phyloP scores from a whole-genome alignment of 2,329 filamentous ascomycete species.

The Stachybotrys elegans region DNA sequence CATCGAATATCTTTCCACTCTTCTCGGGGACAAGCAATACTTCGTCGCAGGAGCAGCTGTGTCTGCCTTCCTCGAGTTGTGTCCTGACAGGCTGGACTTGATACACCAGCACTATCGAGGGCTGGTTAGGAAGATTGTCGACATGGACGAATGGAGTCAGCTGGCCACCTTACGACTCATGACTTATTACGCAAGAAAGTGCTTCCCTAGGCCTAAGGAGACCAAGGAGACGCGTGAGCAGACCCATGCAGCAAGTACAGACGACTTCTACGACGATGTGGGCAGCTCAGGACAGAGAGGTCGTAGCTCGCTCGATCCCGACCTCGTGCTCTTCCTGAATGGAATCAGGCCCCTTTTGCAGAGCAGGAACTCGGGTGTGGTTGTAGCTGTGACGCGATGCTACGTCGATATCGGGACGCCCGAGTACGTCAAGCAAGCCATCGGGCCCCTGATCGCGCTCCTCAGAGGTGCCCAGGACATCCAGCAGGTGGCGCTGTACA shows the following conservation, averaged over 20 bases:
- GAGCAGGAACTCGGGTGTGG: slow-evolving; percentile 88
- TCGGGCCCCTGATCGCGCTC: slow-evolving; percentile 82
- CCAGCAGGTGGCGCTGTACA: slow-evolving; percentile 84
- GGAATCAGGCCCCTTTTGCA: slow-evolving; percentile 80
- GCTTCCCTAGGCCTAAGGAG: slow-evolving; percentile 70
- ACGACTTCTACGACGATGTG: slow-evolving; percentile 77
- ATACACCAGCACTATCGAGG: slow-evolving; percentile 86
- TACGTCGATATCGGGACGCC: slow-evolving; percentile 80
- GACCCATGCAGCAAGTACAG: slow-evolving; percentile 40
- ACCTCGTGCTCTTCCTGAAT: slow-evolving; percentile 76
- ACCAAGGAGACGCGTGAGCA: slow-evolving; percentile 45
- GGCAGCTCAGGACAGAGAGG: slow-evolving; percentile 40
- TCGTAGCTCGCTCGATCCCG: slow-evolving; percentile 63
- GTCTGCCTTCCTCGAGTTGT: slow-evolving; percentile 81
- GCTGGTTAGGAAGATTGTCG: slow-evolving; percentile 83
- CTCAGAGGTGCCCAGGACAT: slow-evolving; percentile 82
- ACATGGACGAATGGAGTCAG: slow-evolving; percentile 99
- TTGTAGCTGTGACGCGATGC: slow-evolving; percentile 78
- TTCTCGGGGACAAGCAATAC: slow-evolving; percentile 89
- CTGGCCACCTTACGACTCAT: slow-evolving; percentile 76
- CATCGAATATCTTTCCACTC: slow-evolving; percentile 69
- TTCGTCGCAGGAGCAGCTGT: slow-evolving; percentile 95
- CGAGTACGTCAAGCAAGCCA: slow-evolving; percentile 67
- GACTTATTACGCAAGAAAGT: slow-evolving; percentile 78
- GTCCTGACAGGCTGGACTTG: slow-evolving; percentile 79